Conservation (phyloP, 345 rosid genomes). For the Eucalyptus urophylla region DNA sequence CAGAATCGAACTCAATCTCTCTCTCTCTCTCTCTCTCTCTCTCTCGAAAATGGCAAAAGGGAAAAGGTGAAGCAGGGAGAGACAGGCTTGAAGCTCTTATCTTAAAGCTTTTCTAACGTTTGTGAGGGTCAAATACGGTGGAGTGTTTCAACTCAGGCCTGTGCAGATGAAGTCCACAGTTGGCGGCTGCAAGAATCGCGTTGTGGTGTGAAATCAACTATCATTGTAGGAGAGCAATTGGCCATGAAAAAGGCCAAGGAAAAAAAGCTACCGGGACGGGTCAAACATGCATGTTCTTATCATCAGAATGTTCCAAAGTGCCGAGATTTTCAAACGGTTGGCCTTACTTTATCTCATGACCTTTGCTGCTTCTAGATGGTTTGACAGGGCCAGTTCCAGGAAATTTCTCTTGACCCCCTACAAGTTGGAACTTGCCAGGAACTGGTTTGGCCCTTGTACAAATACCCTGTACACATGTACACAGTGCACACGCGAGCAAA, state of each 20-base stretch:
- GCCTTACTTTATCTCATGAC: background rate
- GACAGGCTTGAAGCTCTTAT: background rate
- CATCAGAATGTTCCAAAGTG: background rate
- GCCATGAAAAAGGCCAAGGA: background rate
- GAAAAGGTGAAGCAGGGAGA: background rate
- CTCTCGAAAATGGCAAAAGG: background rate
- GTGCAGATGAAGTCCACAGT: background rate
- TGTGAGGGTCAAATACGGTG: background rate
- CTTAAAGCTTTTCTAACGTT: fast-evolving
- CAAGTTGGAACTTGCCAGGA: background rate
- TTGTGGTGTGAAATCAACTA: background rate
- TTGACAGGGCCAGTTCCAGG: background rate
- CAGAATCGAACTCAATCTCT: background rate
- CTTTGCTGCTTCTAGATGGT: background rate
- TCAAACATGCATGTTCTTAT: background rate
- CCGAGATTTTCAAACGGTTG: background rate
- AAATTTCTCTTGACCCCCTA: background rate
- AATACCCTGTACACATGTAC: background rate
- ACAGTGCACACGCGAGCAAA: background rate
- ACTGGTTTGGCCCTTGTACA: background rate
- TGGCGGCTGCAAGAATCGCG: background rate
- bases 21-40: background rate
- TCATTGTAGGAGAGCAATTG: background rate
- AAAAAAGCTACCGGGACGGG: background rate
- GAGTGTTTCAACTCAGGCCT: background rate